phyloP scores from a whole-genome alignment of 441 rosid genomes.

The Gossypium davidsonii region DNA sequence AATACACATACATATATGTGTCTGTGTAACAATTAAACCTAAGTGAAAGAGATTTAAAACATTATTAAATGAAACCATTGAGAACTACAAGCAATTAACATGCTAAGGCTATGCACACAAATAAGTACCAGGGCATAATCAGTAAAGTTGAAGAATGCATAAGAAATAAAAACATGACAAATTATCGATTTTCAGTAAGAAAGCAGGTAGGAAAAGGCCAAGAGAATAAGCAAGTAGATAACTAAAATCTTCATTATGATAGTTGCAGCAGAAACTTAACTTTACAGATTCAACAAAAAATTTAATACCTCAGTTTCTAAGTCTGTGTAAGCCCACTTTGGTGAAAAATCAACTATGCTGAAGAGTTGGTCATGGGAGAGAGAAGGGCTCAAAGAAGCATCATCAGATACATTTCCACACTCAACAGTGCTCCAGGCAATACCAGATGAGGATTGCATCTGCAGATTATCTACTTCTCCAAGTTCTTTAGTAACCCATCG shows the following conservation, averaged over 20 bases:
- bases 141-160: background rate
- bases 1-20: background rate
- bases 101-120: background rate
- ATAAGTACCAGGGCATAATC: background rate
- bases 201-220: background rate
- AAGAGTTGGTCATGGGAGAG: conserved; percentile 85
- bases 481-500: conserved; percentile 82
- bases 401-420: conserved; percentile 56
- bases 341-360: conserved; percentile 75
- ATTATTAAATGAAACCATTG: background rate
- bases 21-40: background rate
- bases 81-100: background rate
- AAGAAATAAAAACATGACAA: conserved; percentile 1
- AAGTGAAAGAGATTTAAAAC: background rate
- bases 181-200: background rate
- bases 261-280: background rate
- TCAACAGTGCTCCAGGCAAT: conserved; percentile 68
- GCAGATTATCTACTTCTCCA: conserved; percentile 72
- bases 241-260: background rate
- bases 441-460: conserved; percentile 59
- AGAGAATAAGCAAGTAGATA: background rate
- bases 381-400: conserved; percentile 62
- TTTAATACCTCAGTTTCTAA: conserved; percentile 67
- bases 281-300: background rate
- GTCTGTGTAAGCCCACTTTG: conserved; percentile 63